phyloP scores from a whole-genome alignment of 2,329 filamentous ascomycete species.

The Eutypa lata region DNA sequence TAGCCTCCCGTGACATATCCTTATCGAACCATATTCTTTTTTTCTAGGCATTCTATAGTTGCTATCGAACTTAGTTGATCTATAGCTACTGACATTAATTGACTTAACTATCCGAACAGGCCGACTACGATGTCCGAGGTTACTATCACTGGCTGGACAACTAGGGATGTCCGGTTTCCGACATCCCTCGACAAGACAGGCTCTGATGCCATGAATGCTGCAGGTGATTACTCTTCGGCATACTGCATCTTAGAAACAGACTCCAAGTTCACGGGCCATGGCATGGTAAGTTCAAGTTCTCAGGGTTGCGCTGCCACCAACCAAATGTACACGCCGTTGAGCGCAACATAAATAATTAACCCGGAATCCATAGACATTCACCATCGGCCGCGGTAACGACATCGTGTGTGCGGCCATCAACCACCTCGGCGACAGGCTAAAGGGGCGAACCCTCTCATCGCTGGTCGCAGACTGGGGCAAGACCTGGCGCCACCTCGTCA shows the following conservation, averaged over 20 bases:
- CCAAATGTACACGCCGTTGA: neutral
- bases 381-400: constrained; percentile 86
- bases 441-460: constrained; percentile 70
- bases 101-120: neutral
- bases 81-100: neutral
- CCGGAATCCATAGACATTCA: constrained; percentile 57
- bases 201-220: constrained; percentile 94
- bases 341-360: constrained; percentile 6
- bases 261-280: constrained; percentile 67
- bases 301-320: constrained; percentile 1
- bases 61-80: neutral
- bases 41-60: neutral
- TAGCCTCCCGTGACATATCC: neutral
- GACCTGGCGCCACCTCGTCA: constrained; percentile 90
- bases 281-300: constrained; percentile 62
- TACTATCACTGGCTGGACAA: constrained; percentile 69
- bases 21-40: neutral
- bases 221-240: constrained; percentile 88
- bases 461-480: constrained; percentile 79
- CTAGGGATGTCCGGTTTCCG: constrained; percentile 74
- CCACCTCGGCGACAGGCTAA: constrained; percentile 72
- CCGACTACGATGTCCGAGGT: constrained; percentile 48
- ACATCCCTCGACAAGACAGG: constrained; percentile 97
- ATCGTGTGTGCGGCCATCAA: constrained; percentile 84
- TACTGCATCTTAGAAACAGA: constrained; percentile 90